These are phyloP conservation scores for Rhodomyrtus psidioides DNA, from an alignment of 441 rosid species.

Conservation along the genomic window DNA sequence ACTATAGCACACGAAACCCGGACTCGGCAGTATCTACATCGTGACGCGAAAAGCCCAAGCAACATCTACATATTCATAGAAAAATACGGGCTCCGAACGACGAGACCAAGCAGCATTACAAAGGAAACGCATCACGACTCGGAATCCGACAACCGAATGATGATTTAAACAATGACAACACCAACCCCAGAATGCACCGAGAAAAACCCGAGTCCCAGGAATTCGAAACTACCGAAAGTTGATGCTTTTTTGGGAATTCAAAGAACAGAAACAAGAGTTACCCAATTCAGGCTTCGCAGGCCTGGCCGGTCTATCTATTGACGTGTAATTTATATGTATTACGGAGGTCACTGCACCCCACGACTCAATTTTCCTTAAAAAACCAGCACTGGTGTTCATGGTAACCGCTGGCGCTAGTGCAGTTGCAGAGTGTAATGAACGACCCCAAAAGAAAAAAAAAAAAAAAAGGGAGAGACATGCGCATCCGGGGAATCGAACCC, in stretches of 20 bases:
- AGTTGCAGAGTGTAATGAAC: not conserved
- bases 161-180: not conserved
- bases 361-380: too few species aligned
- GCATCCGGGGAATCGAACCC: not conserved
- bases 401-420: not conserved
- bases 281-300: slow-evolving; percentile 49
- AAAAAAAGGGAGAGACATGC: accelerated
- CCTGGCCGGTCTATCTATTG: slow-evolving; percentile 41
- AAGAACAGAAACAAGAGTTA: not conserved
- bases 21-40: not conserved
- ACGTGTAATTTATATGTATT: too few species aligned
- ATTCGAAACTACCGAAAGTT: not conserved
- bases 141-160: not conserved
- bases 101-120: not conserved
- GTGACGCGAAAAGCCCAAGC: not conserved
- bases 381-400: not conserved
- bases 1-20: not conserved
- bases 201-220: not conserved
- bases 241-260: not conserved
- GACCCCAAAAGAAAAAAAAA: not conserved
- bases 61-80: not conserved
- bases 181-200: not conserved
- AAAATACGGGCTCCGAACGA: not conserved
- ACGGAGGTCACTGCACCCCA: too few species aligned
- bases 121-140: not conserved